Evolutionary conservation across 331 rosid species (phyloP), one percentile per base, ranked within the genome.

Genomic region (Dryas integrifolia): DNA sequence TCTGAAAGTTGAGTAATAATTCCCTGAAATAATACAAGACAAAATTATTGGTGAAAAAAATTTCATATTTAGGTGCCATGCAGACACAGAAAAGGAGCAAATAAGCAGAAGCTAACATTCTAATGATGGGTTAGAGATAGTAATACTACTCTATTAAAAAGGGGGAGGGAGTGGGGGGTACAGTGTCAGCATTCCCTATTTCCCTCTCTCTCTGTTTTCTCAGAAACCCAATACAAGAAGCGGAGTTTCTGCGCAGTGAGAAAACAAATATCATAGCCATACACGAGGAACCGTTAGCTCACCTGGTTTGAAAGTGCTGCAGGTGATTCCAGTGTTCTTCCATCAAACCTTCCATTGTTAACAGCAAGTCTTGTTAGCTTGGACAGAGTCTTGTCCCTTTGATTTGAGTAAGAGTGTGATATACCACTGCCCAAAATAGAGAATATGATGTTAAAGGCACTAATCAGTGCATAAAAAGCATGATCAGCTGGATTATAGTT

Each of bases 1-100:
- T 95, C 98, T 0, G 98, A 91, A 56, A 95, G 98, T 69, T 94
- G 98, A 57, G 92, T 92, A 69, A 89, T 83, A 56, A 90, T 80
- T 72, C 97, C 97, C 98, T 95, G 85, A 70, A 59, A 75, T 67
- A 73, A 65, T 81, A 38, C 70, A 79, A 76, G 65, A 61, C 79
- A 72, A 63, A 74, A n/a, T 63, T 0, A 66, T 66, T 47, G 64
- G 63, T 61, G 16, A 71, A 77, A 79, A 53, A 45, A 59, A 65
- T 44, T 24, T 30, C 63, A 40, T 11, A 39, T 70, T 55, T 30
- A 30, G 35, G 35, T 30, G 35, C 35, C 35, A 30, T 30, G 35
- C 35, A 30, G 35, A 30, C 35, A 30, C 35, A 30, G 35, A 30
- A 30, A 30, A 30, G 35, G 35, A 30, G 35, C 35, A 30, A 30